Evolutionary conservation across 768 basidiomycete genomes (phyloP).

Genomic region (Leccinum variicolor): DNA sequence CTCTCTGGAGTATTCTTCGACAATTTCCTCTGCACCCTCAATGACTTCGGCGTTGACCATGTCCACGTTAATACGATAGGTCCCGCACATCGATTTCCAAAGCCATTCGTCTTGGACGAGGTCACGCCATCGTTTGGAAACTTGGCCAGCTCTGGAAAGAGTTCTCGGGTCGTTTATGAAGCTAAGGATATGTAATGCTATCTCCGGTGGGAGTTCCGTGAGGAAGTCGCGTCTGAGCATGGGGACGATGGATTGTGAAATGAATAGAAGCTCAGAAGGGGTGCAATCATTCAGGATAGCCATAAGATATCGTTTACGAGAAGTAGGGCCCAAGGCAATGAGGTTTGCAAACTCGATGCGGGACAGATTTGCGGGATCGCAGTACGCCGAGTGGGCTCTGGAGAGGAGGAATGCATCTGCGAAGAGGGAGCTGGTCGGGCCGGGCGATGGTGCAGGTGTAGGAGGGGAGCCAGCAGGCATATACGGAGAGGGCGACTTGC

Average conservation of each 20-base stretch:
- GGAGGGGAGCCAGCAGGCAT: slow-evolving; percentile 57
- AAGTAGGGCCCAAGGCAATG: slow-evolving; percentile 33
- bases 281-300: slow-evolving; percentile 52
- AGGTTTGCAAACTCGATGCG: slow-evolving; percentile 33
- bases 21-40: slow-evolving; percentile 24
- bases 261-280: slow-evolving; percentile 59
- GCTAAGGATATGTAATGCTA: slow-evolving; percentile 69
- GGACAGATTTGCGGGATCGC: slow-evolving; percentile 25
- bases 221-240: slow-evolving; percentile 63
- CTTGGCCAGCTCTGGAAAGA: slow-evolving; percentile 64
- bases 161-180: slow-evolving; percentile 76
- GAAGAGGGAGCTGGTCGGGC: slow-evolving; percentile 50
- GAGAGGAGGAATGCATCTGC: slow-evolving; percentile 19
- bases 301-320: slow-evolving; percentile 51
- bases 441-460: slow-evolving; percentile 60
- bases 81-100: slow-evolving; percentile 74
- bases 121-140: slow-evolving; percentile 67
- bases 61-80: slow-evolving; percentile 45
- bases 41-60: slow-evolving; percentile 18
- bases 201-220: slow-evolving; percentile 60
- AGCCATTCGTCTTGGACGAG: slow-evolving; percentile 72
- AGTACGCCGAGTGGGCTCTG: slow-evolving; percentile 8
- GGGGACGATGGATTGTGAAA: slow-evolving; percentile 61
- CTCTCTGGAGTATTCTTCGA: slow-evolving; percentile 34
- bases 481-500: slow-evolving; percentile 33